A percentile compares a stretch with the other conserved stretches of the same genome.
These are phyloP conservation scores for Macadamia integrifolia DNA, from an alignment of 164 flowering plant genomes.

Conservation along the genomic window DNA sequence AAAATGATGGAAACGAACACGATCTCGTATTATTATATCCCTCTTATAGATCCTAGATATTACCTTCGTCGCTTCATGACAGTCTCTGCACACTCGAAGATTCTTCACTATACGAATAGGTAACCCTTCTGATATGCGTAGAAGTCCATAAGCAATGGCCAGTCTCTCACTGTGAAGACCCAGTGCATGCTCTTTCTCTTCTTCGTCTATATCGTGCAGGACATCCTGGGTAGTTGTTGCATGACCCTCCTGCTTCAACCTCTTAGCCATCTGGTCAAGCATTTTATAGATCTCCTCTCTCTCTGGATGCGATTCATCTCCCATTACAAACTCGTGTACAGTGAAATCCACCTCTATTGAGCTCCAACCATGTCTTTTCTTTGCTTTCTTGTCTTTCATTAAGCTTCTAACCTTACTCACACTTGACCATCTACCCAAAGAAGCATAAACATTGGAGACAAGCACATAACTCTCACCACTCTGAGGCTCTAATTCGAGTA, in stretches of 20 bases:
- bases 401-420: background rate
- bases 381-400: background rate
- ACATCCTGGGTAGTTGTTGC: background rate
- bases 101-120: constrained; percentile 11
- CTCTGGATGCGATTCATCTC: constrained; percentile 5
- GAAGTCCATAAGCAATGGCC: constrained; percentile 11
- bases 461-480: constrained; percentile 1
- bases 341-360: background rate
- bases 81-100: constrained; percentile 12
- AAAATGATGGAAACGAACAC: constrained; percentile 15
- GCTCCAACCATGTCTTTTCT: constrained; percentile 1
- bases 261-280: background rate
- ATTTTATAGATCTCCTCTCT: background rate
- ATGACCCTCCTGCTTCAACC: constrained; percentile 11
- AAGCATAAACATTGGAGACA: constrained; percentile 6
- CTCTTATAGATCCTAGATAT: constrained; percentile 4
- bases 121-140: background rate
- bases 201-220: constrained; percentile 12
- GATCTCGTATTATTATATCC: constrained; percentile 11
- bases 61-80: constrained; percentile 10
- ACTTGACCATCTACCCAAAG: background rate
- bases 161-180: constrained; percentile 15
- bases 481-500: constrained; percentile 4
- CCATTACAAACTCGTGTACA: constrained; percentile 6
- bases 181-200: constrained; percentile 7